Conservation (phyloP, 2,329 filamentous ascomycete genomes). For the Sphaerulina vaccinii region DNA sequence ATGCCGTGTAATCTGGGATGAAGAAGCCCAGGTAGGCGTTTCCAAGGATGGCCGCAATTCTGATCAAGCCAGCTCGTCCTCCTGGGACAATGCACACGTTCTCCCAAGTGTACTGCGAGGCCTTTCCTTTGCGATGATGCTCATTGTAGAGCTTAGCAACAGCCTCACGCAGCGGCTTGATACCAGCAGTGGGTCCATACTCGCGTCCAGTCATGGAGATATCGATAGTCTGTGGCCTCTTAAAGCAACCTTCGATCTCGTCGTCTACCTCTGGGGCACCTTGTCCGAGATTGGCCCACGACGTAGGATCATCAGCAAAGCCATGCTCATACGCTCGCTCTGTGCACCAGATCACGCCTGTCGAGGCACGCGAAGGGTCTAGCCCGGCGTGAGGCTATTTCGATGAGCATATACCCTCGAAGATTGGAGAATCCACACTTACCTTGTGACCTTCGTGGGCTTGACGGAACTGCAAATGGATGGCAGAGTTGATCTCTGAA, state of each 20-base stretch:
- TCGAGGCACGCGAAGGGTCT: conserved; percentile 82
- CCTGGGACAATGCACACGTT: conserved; percentile 96
- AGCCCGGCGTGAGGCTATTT: conserved; percentile 76
- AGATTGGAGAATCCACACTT: no score
- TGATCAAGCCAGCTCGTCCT: conserved; percentile 86
- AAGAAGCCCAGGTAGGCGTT: conserved; percentile 71
- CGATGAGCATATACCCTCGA: not conserved
- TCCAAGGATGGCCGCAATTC: conserved; percentile 89
- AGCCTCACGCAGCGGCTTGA: conserved; percentile 83
- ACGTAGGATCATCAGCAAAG: conserved; percentile 73
- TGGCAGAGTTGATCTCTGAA: conserved; percentile 79
- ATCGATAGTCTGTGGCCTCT: conserved; percentile 74
- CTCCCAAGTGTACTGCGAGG: conserved; percentile 91
- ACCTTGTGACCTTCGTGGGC: conserved; percentile 82
- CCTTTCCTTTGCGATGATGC: conserved; percentile 83
- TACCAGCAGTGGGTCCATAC: conserved; percentile 89
- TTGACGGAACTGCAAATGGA: conserved; percentile 84
- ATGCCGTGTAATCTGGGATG: conserved; percentile 75
- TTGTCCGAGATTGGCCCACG: conserved; percentile 92
- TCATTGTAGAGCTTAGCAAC: conserved; percentile 92
- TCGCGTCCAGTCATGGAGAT: conserved; percentile 77
- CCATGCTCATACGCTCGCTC: conserved; percentile 87
- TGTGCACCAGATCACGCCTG: conserved; percentile 90
- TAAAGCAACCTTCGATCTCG: conserved; percentile 85
- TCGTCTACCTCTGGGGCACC: conserved; percentile 86